These are phyloP conservation scores for Solanum virginianum DNA, from an alignment of 257 asterid genomes.

Conservation along the genomic window DNA sequence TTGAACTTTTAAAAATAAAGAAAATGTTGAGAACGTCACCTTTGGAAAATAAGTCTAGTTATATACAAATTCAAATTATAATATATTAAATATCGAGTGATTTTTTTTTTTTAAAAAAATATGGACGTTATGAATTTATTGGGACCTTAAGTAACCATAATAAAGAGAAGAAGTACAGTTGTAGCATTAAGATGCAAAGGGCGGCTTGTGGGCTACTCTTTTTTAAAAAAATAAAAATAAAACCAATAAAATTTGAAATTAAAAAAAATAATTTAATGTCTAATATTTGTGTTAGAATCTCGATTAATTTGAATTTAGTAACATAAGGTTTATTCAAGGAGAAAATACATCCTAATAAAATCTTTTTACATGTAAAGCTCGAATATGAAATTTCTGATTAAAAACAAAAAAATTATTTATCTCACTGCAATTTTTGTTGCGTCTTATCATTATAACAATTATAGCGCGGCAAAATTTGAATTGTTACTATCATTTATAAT, in stretches of 20 bases:
- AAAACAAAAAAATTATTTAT: rapidly evolving
- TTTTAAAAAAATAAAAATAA: not conserved
- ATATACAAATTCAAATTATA: not conserved
- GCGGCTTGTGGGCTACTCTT: not conserved
- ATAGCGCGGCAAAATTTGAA: not conserved
- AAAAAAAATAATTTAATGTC: too few species aligned
- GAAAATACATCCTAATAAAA: not conserved
- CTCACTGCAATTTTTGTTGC: too few species aligned
- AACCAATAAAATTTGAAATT: not conserved
- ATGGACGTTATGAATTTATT: not conserved
- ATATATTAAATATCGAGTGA: not conserved
- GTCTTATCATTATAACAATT: not conserved
- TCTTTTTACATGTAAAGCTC: not conserved
- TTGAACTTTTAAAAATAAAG: not conserved
- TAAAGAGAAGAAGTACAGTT: not conserved
- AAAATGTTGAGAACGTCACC: not conserved
- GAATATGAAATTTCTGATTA: not conserved
- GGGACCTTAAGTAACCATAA: not conserved
- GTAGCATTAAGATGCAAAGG: not conserved
- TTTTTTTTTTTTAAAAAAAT: not conserved
- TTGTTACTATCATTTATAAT: not conserved
- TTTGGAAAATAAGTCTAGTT: not conserved
- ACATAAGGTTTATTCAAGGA: not conserved
- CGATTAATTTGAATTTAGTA: not conserved
- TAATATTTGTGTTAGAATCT: not conserved